Evolutionary conservation across 441 rosid genomes (phyloP), one percentile per base, ranked within the genome.

Genomic region (Bruguiera hainesii): DNA sequence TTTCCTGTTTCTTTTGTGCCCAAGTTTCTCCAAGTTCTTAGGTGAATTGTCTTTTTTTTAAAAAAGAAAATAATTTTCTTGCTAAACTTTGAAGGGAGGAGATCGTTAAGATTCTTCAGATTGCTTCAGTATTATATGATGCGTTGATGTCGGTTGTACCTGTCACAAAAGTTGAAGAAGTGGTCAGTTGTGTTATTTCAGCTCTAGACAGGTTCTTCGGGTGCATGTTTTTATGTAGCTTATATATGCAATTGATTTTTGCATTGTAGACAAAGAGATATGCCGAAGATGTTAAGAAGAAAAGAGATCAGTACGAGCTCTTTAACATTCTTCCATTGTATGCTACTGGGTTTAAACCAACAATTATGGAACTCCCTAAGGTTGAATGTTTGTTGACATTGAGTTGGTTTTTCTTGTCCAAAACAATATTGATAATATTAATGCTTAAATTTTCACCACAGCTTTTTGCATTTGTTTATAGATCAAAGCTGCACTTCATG

Each of bases 341-440:
- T 71, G 87, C 85, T 63, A 79, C 79, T 26, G 98, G 95, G 63
- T 81, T 78, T 55, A 82, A 83, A 88, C 83, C 97, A 39, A 87
- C 87, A 62, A 86, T 93, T 35, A 90, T 93, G 91, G 83, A 89
- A 68, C 89, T 90, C 79, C 91, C 93, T 56, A 96, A 96, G 99
- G 99, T 96, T 79, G 75, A 79, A 69, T 37, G 30, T 60, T 28
- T 52, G 61, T 62, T 60, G 56, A 35, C 15, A 53, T 60, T 72
- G 48, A 66, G 33, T 37, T 72, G 46, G 21, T 64, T 72, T 69
- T 71, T 28, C 64, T 56, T 75, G 20, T 73, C 42, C 33, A 42
- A 64, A 42, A 25, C 33, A 31, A 26, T 20, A 46, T 61, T 64
- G 42, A 13, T 61, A 67, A 9, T 56, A 21, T 60, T 50, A 66